Evolutionary conservation across 1,284 basidiomycete genomes (phyloP).

Genomic region (Ustilago bromivora): DNA sequence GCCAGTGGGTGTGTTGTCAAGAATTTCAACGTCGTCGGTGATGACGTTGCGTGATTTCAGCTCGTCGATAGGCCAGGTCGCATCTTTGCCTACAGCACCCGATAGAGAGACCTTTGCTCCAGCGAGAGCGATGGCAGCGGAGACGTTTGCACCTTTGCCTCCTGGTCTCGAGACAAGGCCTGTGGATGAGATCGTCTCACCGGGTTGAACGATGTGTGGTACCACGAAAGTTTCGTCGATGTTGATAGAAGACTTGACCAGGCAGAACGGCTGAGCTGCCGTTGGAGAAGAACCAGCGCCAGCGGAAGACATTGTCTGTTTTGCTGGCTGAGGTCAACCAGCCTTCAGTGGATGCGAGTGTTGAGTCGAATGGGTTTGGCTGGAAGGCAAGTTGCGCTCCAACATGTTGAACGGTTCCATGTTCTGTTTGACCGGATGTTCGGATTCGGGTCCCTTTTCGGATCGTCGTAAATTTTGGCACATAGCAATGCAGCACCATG

Average conservation of each 20-base stretch:
- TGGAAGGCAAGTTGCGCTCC: background rate
- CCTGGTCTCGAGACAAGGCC: constrained; percentile 58
- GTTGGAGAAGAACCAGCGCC: constrained; percentile 5
- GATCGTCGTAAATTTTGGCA: background rate
- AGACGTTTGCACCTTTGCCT: constrained; percentile 68
- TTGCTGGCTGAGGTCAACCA: background rate
- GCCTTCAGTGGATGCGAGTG: background rate
- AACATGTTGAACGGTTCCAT: background rate
- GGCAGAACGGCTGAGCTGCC: constrained; percentile 41
- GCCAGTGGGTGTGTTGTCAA: constrained; percentile 57
- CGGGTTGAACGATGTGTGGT: constrained; percentile 61
- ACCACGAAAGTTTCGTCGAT: constrained; percentile 68
- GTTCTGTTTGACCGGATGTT: constrained; percentile 16
- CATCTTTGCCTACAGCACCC: constrained; percentile 65
- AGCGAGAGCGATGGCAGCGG: constrained; percentile 61
- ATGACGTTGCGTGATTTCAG: constrained; percentile 57
- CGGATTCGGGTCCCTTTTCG: constrained; percentile 4
- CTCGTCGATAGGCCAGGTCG: constrained; percentile 63
- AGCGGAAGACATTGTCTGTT: constrained; percentile 14
- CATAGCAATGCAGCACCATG: constrained; percentile 24
- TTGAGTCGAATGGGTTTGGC: background rate
- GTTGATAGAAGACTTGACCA: constrained; percentile 67
- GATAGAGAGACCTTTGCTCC: constrained; percentile 55
- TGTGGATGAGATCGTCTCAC: constrained; percentile 65
- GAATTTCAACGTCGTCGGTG: constrained; percentile 40